Percentiles rank a stretch among this genome's conserved stretches.
Conservation (phyloP, 352 stramenopile species). For the Elongisporangium prolatum region DNA sequence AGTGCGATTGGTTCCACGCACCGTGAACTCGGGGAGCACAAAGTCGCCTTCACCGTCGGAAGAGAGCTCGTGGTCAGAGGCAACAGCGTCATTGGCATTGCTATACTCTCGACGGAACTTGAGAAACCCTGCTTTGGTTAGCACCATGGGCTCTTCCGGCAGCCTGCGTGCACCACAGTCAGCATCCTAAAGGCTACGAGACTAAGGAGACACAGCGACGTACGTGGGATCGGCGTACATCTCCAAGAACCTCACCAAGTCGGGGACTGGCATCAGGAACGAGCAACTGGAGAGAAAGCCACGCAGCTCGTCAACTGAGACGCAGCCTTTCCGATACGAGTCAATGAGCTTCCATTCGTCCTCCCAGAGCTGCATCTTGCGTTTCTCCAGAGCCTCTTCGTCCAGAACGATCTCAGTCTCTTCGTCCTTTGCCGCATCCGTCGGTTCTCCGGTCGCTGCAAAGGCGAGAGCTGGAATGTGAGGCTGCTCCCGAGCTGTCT, state of each 20-base stretch:
- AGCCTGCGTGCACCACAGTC: not conserved
- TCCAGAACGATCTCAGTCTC: not conserved
- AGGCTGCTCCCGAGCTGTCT: not conserved
- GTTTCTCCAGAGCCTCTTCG: constrained; percentile 15
- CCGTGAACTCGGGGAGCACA: constrained; percentile 3
- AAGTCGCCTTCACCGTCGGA: constrained; percentile 26
- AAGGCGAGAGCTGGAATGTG: not conserved
- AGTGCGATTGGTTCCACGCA: not conserved
- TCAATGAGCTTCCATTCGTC: constrained; percentile 59
- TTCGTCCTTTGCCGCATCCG: not conserved
- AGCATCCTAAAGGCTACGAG: not conserved
- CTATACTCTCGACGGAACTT: constrained; percentile 53
- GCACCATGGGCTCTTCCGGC: constrained; percentile 16
- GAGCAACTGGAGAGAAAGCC: constrained; percentile 44
- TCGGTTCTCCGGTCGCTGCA: not conserved
- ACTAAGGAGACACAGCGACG: constrained; percentile 1
- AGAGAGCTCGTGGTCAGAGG: constrained; percentile 24
- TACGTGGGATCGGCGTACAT: constrained; percentile 33
- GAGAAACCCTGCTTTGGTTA: constrained; percentile 44
- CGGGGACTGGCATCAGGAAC: constrained; percentile 28
- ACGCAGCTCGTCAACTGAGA: constrained; percentile 35
- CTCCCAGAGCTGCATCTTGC: constrained; percentile 29
- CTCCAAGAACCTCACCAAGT: constrained; percentile 54
- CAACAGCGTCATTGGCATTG: constrained; percentile 14
- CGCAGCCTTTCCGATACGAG: constrained; percentile 33